Conservation (phyloP, 345 rosid genomes). For the Viola odorata region DNA sequence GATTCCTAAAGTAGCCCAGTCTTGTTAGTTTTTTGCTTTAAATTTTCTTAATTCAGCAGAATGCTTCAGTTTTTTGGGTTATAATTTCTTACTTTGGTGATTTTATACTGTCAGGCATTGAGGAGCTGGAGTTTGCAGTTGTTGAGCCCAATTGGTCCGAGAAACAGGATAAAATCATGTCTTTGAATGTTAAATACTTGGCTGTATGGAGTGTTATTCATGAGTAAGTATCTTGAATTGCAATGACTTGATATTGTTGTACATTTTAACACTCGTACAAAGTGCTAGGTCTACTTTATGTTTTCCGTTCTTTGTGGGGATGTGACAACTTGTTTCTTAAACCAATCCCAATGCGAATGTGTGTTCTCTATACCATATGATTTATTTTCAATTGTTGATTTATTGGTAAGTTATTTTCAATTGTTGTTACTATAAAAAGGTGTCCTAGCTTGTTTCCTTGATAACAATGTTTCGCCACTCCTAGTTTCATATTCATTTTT, state of each 20-base stretch:
- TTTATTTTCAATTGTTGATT: not conserved
- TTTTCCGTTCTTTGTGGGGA: not conserved
- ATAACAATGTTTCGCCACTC: not conserved
- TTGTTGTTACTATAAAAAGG: not conserved
- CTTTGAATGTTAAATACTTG: slow-evolving; percentile 56
- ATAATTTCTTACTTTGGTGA: too few relatives aligned
- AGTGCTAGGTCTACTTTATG: slow-evolving; percentile 32
- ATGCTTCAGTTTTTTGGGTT: too few relatives aligned
- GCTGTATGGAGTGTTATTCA: slow-evolving; percentile 45
- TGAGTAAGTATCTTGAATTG: slow-evolving; percentile 45
- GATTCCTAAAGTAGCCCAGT: slow-evolving; percentile 10
- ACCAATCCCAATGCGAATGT: not conserved
- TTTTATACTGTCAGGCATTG: slow-evolving; percentile 15
- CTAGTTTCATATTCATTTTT: too few relatives aligned
- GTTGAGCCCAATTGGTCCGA: slow-evolving; percentile 63
- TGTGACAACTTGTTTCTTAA: not conserved
- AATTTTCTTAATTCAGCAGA: slow-evolving; percentile 1
- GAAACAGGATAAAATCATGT: slow-evolving; percentile 53
- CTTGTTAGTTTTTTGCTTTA: too few relatives aligned
- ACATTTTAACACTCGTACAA: not conserved
- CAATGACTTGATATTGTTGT: not conserved
- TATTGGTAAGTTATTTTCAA: not conserved
- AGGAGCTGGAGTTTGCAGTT: slow-evolving; percentile 69
- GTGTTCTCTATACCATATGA: not conserved
- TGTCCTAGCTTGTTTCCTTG: too few relatives aligned